These are phyloP conservation scores for Colletotrichum endophyticum DNA, from an alignment of 2,329 filamentous ascomycete species.

Conservation along the genomic window DNA sequence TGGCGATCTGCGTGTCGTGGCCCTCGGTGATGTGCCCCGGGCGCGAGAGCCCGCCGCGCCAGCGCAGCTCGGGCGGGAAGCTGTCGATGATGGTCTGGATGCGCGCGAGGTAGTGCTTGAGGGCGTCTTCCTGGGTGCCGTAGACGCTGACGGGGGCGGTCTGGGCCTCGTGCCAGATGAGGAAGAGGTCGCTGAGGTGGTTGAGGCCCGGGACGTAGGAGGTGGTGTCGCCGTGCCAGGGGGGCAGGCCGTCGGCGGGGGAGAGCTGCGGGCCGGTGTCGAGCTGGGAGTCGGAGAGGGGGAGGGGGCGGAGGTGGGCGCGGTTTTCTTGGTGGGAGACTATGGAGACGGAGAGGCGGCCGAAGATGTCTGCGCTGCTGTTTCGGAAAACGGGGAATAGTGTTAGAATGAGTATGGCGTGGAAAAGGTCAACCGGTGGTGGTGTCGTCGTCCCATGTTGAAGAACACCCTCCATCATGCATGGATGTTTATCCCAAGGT, in stretches of 20 bases:
- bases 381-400: background rate
- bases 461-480: background rate
- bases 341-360: constrained; percentile 28
- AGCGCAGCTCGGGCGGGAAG: constrained; percentile 37
- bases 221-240: constrained; percentile 36
- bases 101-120: constrained; percentile 14
- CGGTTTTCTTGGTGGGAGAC: constrained; percentile 28
- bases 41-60: constrained; percentile 38
- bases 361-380: constrained; percentile 33
- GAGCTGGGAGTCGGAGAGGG: constrained; percentile 34
- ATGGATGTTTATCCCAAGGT: background rate
- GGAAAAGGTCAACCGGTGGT: background rate
- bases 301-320: constrained; percentile 27
- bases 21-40: constrained; percentile 32
- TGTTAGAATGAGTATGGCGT: background rate
- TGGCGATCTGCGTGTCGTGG: constrained; percentile 40
- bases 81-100: constrained; percentile 33
- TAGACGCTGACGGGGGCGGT: constrained; percentile 2
- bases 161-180: constrained; percentile 36
- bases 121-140: constrained; percentile 16
- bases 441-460: background rate
- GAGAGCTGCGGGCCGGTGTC: constrained; percentile 23
- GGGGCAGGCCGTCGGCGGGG: background rate
- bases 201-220: constrained; percentile 38
- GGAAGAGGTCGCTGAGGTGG: constrained; percentile 35